A percentile compares a stretch with the other conserved stretches of the same genome.
Conservation (phyloP, 257 asterid species). For the Echium plantagineum region DNA sequence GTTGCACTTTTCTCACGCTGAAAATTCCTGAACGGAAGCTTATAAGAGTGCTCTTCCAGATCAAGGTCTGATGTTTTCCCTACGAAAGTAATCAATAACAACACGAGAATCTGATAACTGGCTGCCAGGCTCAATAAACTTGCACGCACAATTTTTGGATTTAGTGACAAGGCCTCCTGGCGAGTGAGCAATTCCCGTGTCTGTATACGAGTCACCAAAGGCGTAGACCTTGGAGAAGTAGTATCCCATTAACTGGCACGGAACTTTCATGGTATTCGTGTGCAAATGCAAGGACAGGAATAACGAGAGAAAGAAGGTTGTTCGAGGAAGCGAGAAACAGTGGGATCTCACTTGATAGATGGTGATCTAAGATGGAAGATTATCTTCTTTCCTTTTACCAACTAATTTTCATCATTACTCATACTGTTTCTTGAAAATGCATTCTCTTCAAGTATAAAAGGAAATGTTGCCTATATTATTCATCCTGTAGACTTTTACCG, state of each 20-base stretch:
- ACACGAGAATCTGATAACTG: conserved; percentile 19
- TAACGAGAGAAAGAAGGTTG: not conserved
- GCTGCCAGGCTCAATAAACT: conserved; percentile 1
- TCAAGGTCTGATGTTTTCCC: conserved; percentile 10
- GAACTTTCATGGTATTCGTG: not conserved
- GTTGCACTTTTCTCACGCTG: conserved; percentile 14
- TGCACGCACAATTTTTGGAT: not conserved
- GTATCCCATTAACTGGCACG: conserved; percentile 7
- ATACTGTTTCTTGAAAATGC: not conserved
- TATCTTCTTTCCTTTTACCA: not conserved
- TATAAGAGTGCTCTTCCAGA: conserved; percentile 23
- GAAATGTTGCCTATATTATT: too few relatives aligned
- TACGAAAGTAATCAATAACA: conserved; percentile 27
- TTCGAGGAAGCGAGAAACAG: not conserved
- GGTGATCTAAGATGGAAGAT: not conserved
- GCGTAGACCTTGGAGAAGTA: conserved; percentile 29
- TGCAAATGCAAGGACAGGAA: not conserved
- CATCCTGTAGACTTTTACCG: too few relatives aligned
- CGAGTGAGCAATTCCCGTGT: conserved; percentile 25
- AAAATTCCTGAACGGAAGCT: conserved; percentile 27
- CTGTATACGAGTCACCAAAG: conserved; percentile 40
- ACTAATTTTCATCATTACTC: not conserved
- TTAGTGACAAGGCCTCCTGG: conserved; percentile 10
- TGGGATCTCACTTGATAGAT: not conserved
- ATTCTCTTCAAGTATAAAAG: not conserved